Percentiles rank a stretch among this genome's conserved stretches.
phyloP scores from a whole-genome alignment of 2,329 filamentous ascomycete genomes.

The Botrytis aclada region DNA sequence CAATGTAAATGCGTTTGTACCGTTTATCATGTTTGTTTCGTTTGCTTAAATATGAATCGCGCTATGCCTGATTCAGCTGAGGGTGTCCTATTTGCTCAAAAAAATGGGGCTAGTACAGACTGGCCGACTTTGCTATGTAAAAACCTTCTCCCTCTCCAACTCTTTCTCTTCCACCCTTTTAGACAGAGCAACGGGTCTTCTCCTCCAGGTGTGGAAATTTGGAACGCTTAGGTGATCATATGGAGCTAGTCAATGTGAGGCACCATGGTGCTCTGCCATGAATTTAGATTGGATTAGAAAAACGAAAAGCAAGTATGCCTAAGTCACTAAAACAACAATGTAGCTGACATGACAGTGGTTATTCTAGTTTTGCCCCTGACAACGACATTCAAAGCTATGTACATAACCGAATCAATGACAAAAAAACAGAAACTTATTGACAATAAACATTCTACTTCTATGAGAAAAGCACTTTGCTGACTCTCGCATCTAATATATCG shows the following conservation, averaged over 20 bases:
- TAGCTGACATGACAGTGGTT: neutral
- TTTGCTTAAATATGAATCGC: too few relatives aligned
- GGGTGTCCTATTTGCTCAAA: neutral
- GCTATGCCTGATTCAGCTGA: too few relatives aligned
- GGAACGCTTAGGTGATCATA: rapidly evolving
- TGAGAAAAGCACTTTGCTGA: neutral
- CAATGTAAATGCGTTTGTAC: too few relatives aligned
- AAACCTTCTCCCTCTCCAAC: neutral
- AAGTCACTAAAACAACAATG: neutral
- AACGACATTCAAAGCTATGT: neutral
- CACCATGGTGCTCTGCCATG: neutral
- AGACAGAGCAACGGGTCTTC: neutral
- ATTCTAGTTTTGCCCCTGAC: neutral
- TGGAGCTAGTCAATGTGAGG: rapidly evolving
- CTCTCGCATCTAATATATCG: neutral
- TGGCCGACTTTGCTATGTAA: neutral
- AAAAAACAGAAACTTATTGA: neutral
- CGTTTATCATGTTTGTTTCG: too few relatives aligned
- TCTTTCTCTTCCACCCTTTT: neutral
- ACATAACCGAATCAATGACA: neutral
- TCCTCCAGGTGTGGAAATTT: neutral
- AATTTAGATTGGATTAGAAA: neutral
- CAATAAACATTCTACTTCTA: neutral
- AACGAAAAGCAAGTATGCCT: neutral
- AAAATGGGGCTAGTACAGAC: neutral